Conservation (phyloP, 768 basidiomycete genomes). For the Ramaria sp. region DNA sequence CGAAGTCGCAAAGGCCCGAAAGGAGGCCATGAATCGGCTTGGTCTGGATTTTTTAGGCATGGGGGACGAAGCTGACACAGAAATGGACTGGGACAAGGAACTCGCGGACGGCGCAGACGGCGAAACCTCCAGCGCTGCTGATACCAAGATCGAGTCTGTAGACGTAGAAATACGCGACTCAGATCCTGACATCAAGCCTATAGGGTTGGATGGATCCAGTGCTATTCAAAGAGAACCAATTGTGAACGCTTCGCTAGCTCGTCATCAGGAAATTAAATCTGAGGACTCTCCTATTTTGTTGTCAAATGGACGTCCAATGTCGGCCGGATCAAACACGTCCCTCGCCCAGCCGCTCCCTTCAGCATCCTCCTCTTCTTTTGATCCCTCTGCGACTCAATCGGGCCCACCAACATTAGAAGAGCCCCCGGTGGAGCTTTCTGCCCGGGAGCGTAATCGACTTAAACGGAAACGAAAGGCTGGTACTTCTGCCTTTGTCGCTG, state of each 20-base stretch:
- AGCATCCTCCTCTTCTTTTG: constrained; percentile 12
- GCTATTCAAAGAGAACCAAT: constrained; percentile 19
- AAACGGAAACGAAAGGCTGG: constrained; percentile 92
- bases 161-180: constrained; percentile 10
- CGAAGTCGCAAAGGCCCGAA: constrained; percentile 80
- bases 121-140: constrained; percentile 21
- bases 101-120: constrained; percentile 47
- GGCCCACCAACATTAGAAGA: neutral
- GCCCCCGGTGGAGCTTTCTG: constrained; percentile 47
- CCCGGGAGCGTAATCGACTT: constrained; percentile 85
- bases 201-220: constrained; percentile 28
- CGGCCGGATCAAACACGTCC: constrained; percentile 30
- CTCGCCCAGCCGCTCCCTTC: constrained; percentile 27
- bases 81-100: constrained; percentile 77
- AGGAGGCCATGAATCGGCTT: constrained; percentile 79
- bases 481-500: constrained; percentile 67
- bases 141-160: constrained; percentile 10
- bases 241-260: neutral
- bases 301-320: constrained; percentile 29
- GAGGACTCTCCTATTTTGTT: constrained; percentile 10
- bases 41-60: constrained; percentile 77
- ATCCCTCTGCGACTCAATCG: neutral
- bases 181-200: neutral
- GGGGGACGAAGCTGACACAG: constrained; percentile 50
- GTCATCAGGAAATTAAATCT: constrained; percentile 12